Evolutionary conservation across 2,329 filamentous ascomycete species (phyloP), one percentile per base, ranked within the genome.

Genomic region (Magnaporthiopsis rhizophila): DNA sequence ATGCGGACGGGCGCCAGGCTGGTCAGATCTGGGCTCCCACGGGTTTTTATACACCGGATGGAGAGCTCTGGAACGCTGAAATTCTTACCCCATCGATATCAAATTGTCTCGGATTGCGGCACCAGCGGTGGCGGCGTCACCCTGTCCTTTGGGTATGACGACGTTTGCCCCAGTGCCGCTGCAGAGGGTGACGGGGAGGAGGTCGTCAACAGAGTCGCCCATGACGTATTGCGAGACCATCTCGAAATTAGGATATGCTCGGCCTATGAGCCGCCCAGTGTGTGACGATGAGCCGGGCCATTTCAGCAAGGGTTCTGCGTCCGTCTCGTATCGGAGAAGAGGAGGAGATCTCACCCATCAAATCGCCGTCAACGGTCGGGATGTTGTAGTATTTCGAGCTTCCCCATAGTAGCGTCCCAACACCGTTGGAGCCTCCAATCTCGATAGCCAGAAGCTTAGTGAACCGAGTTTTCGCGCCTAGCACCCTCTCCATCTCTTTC

Each of bases 371-470:
- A 3, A 85, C 78, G 2, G 77, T 77, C 0, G 82, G 81, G 0
- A 83, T 67, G 64, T 83, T 73, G 72, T 86, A 81, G 50, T 58
- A 62, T 66, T 82, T 79, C 1, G 75, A 75, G 63, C 79, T 81
- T 0, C 82, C 81, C 6, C 84, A 84, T 5, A 86, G 73, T 4
- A 86, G 77, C 73, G 88, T 76, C 11, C 82, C 80, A 67, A 88
- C 75, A 0, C 86, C 86, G 67, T 89, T 89, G 5, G 81, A 81
- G 8, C 87, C 87, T n/a, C 87, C 87, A 64, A 89, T 87, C 69
- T 89, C 87, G 13, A 88, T 72, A 1, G 84, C 80, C 66, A 89
- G 84, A 66, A 88, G 68, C 65, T 83, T 81, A 2, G 81, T 76
- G 61, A 84, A 73, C 57, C 80, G 74, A 69, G 83, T 79, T 71